These are phyloP conservation scores for Daucus carota DNA, from an alignment of 129 eudicot genomes.

Conservation along the genomic window DH1_v3.0 NC_030386.2:34832501-34833000, in stretches of 20 bases:
- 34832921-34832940: conserved; percentile 58
- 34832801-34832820: background rate
- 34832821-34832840: background rate
- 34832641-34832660: background rate
- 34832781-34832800: background rate
- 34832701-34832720: background rate
- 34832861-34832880: conserved; percentile 8
- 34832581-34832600: background rate
- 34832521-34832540: background rate
- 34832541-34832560: background rate
- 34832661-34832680: too few species aligned
- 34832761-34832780: background rate
- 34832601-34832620: background rate
- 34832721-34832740: background rate
- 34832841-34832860: background rate
- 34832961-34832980: conserved; percentile 47
- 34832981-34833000: conserved; percentile 50
- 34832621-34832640: background rate
- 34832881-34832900: conserved; percentile 64
- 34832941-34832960: conserved; percentile 74
- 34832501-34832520: background rate
- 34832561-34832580: background rate
- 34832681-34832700: background rate
- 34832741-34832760: background rate
- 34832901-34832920: conserved; percentile 56